Percentiles rank a stretch among this genome's conserved stretches.
These are phyloP conservation scores for Ramaria sp. DNA, from an alignment of 768 basidiomycete genomes.

Conservation along the genomic window DNA sequence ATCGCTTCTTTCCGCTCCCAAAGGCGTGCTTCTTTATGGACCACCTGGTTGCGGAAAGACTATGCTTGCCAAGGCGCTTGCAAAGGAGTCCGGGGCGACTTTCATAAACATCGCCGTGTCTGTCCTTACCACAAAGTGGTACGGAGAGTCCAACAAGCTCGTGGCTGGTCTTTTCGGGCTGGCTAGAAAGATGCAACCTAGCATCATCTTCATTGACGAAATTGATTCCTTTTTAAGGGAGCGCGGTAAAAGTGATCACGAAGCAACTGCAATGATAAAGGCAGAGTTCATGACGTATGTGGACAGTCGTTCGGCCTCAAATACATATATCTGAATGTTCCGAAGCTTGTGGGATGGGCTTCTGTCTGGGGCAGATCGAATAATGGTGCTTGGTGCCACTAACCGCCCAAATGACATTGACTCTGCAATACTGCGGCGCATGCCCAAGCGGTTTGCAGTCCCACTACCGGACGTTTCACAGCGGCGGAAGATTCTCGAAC, in stretches of 20 bases:
- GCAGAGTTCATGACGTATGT: constrained; percentile 88
- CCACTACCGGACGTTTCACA: constrained; percentile 70
- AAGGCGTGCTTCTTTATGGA: constrained; percentile 91
- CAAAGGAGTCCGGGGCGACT: constrained; percentile 93
- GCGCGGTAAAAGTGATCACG: constrained; percentile 81
- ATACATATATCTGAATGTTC: not conserved
- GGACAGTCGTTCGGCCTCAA: constrained; percentile 2
- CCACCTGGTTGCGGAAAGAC: constrained; percentile 99
- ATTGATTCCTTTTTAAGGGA: constrained; percentile 93
- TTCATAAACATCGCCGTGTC: constrained; percentile 85
- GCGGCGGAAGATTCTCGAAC: constrained; percentile 68
- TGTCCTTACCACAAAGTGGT: constrained; percentile 73
- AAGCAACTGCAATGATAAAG: constrained; percentile 98
- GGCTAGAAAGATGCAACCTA: constrained; percentile 85
- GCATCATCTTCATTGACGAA: constrained; percentile 98
- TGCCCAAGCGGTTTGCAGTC: constrained; percentile 94
- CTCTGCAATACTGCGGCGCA: constrained; percentile 78
- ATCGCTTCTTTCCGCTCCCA: constrained; percentile 79
- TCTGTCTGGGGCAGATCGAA: constrained; percentile 66
- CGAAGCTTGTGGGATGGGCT: constrained; percentile 90
- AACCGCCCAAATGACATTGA: constrained; percentile 93
- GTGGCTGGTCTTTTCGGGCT: constrained; percentile 91
- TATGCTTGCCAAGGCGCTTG: constrained; percentile 97
- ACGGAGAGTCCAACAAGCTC: constrained; percentile 88
- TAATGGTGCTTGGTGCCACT: constrained; percentile 89